Evolutionary conservation across 164 flowering plant genomes (phyloP), one percentile per base, ranked within the genome.

Genomic region (Macadamia integrifolia): DNA sequence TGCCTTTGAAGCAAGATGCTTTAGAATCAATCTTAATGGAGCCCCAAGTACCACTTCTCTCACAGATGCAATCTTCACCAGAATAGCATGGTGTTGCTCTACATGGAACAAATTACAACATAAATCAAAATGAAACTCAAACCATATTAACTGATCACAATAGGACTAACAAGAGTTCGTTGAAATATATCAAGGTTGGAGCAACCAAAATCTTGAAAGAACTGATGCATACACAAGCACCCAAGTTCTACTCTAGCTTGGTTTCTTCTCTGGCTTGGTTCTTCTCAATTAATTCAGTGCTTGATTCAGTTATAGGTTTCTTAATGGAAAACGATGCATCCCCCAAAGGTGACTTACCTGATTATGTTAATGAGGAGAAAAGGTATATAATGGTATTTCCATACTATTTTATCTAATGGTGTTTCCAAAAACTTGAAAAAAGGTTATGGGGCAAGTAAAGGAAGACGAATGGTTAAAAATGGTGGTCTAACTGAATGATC

Each of bases 41-140:
- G 99, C 99, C 72, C 99, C 99, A 46, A 90, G 74, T 40, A 92
- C 97, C 61, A 95, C 90, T 82, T 95, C 99, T 78, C 99, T 86
- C 6, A 95, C 76, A 73, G 99, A 92, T 70, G 98, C 97, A 75
- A 95, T 66, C 78, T 88, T 95, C 42, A 82, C 81, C 79, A 95
- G 72, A 65, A 92, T 76, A 70, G 83, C 80, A 28, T 92, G 86
- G 66, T 75, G 81, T 50, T 70, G 68, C 61, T 86, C 98, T 95
- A 81, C 75, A 69, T 5, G 63, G 66, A 50, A 58, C 17, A 43
- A 66, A 62, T 43, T 43, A 5, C 9, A 43, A 9, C 9, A 43
- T 9, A 43, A 9, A 1, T 35, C 40, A 46, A 17, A 43, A 31
- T 44, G 55, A 48, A 69, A 32, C 56, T 13, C 8, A 32, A 23